Percentiles rank a stretch among this genome's conserved stretches.
Evolutionary conservation across 139 green algal species (phyloP).

Genomic region (Micractinium sp.): DNA sequence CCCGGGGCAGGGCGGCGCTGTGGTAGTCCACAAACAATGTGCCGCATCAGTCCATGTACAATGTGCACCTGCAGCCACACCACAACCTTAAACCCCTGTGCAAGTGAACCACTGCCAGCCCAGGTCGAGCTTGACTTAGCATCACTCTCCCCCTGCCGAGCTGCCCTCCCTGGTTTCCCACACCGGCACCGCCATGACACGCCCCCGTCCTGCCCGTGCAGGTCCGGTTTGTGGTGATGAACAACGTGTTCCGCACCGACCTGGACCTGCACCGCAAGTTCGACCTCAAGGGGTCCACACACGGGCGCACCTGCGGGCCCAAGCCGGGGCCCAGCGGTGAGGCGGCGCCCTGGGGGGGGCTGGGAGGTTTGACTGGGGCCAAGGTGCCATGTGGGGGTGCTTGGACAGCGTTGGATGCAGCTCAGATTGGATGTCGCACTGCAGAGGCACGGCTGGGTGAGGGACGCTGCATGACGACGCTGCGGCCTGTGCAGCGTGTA

Average conservation of each 20-base stretch:
- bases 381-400: no score
- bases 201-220: slow-evolving; percentile 9
- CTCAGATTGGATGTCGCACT: no score
- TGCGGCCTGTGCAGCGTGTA: background rate
- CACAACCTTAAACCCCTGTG: no score
- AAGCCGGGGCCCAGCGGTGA: background rate
- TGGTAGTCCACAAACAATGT: no score
- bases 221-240: slow-evolving; percentile 97
- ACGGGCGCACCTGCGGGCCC: slow-evolving; percentile 61
- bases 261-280: slow-evolving; percentile 89
- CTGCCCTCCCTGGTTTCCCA: background rate
- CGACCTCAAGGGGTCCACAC: slow-evolving; percentile 94
- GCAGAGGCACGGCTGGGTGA: background rate
- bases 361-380: no score
- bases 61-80: no score
- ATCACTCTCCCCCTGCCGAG: no score
- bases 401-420: no score
- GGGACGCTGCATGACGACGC: background rate
- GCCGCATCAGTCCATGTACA: no score
- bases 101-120: no score
- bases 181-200: background rate
- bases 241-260: slow-evolving; percentile 91
- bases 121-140: no score
- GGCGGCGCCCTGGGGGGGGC: background rate
- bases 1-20: no score